These are phyloP conservation scores for Diaporthe capsici DNA, from an alignment of 2,329 filamentous ascomycete species.

Conservation along the genomic window DNA sequence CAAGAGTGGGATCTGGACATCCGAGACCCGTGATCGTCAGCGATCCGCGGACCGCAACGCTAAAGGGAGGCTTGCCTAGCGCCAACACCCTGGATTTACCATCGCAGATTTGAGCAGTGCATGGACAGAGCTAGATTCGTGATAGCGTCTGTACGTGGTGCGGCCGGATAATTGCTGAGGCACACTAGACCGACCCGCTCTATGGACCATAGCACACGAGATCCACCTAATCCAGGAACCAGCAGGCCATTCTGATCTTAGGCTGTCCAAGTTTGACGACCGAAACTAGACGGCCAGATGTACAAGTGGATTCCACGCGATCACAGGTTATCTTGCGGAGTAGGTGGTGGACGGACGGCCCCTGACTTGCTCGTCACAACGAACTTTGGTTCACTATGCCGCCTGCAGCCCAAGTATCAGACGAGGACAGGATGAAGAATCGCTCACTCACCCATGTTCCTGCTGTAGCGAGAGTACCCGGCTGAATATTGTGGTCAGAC, in stretches of 20 bases:
- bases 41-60: conserved; percentile 4
- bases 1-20: neutral
- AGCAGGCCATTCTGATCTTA: neutral
- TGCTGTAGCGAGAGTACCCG: neutral
- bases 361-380: neutral
- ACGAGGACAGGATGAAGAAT: neutral
- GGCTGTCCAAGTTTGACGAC: neutral
- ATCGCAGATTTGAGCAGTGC: neutral
- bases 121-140: conserved; percentile 6
- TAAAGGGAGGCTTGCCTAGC: conserved; percentile 3
- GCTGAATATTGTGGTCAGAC: neutral
- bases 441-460: too few relatives aligned
- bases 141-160: neutral
- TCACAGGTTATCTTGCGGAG: neutral
- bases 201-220: neutral
- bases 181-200: conserved; percentile 1
- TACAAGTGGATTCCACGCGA: neutral
- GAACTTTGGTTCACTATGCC: neutral
- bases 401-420: neutral
- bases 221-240: neutral
- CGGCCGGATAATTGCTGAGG: conserved; percentile 11
- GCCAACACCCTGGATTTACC: neutral
- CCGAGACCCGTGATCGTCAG: conserved; percentile 18
- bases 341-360: neutral
- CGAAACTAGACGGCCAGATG: neutral